Percentiles rank a stretch among this genome's conserved stretches.
Evolutionary conservation across 2,329 filamentous ascomycete species (phyloP).

Genomic region (Blastomyces emzantsi): DNA sequence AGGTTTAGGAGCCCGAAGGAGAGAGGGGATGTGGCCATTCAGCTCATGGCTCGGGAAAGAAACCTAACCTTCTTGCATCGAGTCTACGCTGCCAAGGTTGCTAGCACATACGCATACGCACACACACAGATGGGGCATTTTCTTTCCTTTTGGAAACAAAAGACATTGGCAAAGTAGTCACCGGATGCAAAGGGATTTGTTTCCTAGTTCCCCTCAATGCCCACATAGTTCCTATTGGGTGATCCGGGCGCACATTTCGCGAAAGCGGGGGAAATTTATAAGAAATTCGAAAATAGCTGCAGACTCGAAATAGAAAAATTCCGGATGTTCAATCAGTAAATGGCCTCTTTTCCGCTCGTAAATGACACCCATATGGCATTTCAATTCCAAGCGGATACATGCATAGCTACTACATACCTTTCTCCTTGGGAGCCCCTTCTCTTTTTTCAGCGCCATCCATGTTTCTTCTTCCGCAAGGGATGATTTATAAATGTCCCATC

Average conservation of each 20-base stretch:
- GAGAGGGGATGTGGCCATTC: background rate
- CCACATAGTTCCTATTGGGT: background rate
- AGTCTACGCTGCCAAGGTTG: background rate
- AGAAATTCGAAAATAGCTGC: background rate
- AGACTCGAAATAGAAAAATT: background rate
- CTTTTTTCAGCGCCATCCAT: background rate
- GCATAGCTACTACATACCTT: background rate
- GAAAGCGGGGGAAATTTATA: background rate
- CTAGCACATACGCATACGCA: background rate
- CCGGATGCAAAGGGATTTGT: background rate
- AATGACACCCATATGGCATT: background rate
- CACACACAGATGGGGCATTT: background rate
- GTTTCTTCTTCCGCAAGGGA: background rate
- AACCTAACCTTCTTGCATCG: background rate
- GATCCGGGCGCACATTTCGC: background rate
- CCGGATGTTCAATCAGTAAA: background rate
- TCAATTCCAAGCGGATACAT: background rate
- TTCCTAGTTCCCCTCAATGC: background rate
- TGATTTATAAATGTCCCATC: background rate
- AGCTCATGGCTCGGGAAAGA: background rate
- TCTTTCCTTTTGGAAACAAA: background rate
- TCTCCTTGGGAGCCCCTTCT: background rate
- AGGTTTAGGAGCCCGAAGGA: background rate
- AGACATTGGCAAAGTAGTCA: background rate
- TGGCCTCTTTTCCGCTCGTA: background rate